Conservation (phyloP, 1,284 basidiomycete genomes). For the Austropuccinia psidii region DNA sequence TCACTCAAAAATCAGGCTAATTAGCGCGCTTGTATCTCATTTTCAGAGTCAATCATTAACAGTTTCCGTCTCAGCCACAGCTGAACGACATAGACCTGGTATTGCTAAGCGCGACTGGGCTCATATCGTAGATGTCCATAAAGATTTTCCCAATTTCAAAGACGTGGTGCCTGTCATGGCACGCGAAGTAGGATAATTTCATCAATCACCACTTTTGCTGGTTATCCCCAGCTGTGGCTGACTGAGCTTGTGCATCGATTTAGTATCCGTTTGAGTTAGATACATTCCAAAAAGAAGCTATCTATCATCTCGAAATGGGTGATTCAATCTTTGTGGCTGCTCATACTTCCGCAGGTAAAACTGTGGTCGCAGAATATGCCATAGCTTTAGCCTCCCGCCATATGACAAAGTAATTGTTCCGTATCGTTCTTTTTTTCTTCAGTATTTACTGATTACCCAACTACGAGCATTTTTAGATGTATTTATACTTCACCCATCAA, state of each 20-base stretch:
- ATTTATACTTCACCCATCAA: conserved; percentile 99
- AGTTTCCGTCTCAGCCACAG: not conserved
- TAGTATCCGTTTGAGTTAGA: conserved; percentile 79
- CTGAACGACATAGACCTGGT: conserved; percentile 37
- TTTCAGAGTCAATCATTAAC: conserved; percentile 2
- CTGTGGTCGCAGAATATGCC: conserved; percentile 97
- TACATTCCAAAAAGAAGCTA: conserved; percentile 93
- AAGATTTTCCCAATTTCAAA: conserved; percentile 76
- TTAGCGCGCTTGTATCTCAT: not conserved
- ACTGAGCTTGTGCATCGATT: not conserved
- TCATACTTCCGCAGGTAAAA: conserved; percentile 99
- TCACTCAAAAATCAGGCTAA: too few relatives aligned
- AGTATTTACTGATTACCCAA: too few relatives aligned
- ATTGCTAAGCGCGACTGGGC: conserved; percentile 84
- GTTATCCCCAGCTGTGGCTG: too few relatives aligned
- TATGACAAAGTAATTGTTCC: conserved; percentile 80
- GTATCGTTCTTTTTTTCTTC: too few relatives aligned
- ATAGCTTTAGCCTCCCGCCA: conserved; percentile 93
- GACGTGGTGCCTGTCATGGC: conserved; percentile 86
- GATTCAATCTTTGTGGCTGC: conserved; percentile 98
- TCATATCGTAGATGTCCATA: conserved; percentile 88
- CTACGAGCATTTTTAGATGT: conserved; percentile 61
- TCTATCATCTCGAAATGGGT: conserved; percentile 94
- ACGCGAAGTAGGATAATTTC: conserved; percentile 39
- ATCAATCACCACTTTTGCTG: not conserved